These are phyloP conservation scores for Extremus antarcticus DNA, from an alignment of 495 filamentous ascomycete species.

Conservation along the genomic window DNA sequence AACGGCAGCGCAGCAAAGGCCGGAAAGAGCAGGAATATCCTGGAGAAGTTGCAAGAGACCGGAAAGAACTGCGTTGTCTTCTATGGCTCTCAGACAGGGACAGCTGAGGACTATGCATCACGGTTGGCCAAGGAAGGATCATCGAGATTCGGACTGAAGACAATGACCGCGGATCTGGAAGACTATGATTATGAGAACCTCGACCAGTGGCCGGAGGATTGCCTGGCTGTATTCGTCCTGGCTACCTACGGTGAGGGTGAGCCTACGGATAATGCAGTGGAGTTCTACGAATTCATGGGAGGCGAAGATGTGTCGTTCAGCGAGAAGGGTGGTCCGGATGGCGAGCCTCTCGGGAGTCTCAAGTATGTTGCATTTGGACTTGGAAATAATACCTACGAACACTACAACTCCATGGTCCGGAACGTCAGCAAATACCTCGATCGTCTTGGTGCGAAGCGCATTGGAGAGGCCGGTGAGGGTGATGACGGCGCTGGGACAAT, in stretches of 20 bases:
- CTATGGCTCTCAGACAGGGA: constrained; percentile 97
- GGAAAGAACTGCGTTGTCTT: constrained; percentile 97
- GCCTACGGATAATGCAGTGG: constrained; percentile 96
- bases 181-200: constrained; percentile 97
- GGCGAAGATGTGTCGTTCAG: constrained; percentile 73
- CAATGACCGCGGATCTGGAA: constrained; percentile 96
- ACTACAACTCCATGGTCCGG: constrained; percentile 98
- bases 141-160: constrained; percentile 91
- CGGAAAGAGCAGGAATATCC: constrained; percentile 82
- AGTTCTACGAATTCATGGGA: constrained; percentile 94
- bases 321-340: constrained; percentile 48
- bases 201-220: constrained; percentile 77
- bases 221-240: constrained; percentile 87
- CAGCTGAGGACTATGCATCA: constrained; percentile 98
- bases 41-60: constrained; percentile 91
- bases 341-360: constrained; percentile 68
- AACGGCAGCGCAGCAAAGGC: constrained; percentile 59
- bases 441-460: constrained; percentile 70
- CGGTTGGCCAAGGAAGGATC: constrained; percentile 93
- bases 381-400: constrained; percentile 98
- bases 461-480: constrained; percentile 85
- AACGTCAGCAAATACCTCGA: constrained; percentile 68
- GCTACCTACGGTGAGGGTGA: constrained; percentile 98
- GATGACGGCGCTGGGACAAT: constrained; percentile 98
- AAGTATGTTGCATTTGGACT: constrained; percentile 94